Evolutionary conservation across 495 filamentous ascomycete genomes (phyloP), one percentile per base, ranked within the genome.

Genomic region (Opeltia flavorubescens): DNA sequence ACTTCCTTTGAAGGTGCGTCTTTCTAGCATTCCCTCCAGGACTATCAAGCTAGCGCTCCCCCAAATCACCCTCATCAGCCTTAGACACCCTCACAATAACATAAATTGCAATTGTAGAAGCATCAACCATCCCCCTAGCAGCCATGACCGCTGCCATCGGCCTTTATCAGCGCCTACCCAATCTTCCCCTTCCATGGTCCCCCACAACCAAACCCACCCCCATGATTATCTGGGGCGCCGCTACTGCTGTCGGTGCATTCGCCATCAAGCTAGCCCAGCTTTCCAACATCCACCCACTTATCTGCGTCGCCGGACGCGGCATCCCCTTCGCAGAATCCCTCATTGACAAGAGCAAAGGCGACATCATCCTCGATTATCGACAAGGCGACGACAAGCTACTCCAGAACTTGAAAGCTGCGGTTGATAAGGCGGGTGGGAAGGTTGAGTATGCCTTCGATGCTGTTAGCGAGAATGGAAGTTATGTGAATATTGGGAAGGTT

Each of bases 261-360:
- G 75, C 74, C 4, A 63, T 86, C 47, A 81, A 87, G 57, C 62
- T 86, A 18, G 83, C 83, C 17, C 54, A 50, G n/a, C 59, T 66
- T 15, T 75, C 79, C 28, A 78, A 84, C 53, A 80, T 89, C 49
- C 81, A 86, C 57, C 84, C 83, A 0, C 49, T 87, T n/a, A 78
- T 87, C 46, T 74, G 62, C 30, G 66, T 89, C 4, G 83, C 83
- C 1, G 83, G 83, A 1, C 62, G 64, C 17, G 75, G 76, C 8
- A 59, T 55, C 11, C 33, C 70, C 4, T 75, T 73, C 52, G 78
- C 86, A 1, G 67, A 76, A 56, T 59, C 54, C 0, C 58, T 86
- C 27, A 68, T 89, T 33, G 77, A 83, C 56, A 57, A 55, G 29
- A 53, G 52, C 44, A 83, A 81, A 57, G 84, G 84, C 40, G 84